These are phyloP conservation scores for Phaffia rhodozyma DNA, from an alignment of 1,284 basidiomycete genomes.

Conservation along the genomic window DNA sequence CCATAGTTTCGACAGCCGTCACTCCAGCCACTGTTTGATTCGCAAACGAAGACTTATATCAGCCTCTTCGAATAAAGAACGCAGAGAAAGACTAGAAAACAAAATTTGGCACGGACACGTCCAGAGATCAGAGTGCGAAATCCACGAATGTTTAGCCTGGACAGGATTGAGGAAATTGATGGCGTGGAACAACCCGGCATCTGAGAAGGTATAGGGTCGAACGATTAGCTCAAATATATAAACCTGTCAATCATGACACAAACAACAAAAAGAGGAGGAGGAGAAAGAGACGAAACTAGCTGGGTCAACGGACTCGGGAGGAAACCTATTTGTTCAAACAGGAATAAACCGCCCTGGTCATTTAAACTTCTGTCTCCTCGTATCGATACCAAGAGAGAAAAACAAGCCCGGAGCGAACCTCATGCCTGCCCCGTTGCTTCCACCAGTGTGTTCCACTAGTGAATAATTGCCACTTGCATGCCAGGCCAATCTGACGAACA, in stretches of 20 bases:
- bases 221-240: neutral
- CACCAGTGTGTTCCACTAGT: conserved; percentile 37
- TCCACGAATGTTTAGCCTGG: conserved; percentile 41
- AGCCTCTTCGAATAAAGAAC: neutral
- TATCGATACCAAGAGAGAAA: neutral
- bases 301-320: too few species aligned
- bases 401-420: conserved; percentile 33
- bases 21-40: conserved; percentile 36
- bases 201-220: neutral
- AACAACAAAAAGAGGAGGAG: too few species aligned
- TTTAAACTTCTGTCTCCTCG: too few species aligned
- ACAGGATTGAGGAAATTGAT: conserved; percentile 42
- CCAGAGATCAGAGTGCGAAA: conserved; percentile 26
- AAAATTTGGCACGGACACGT: conserved; percentile 36
- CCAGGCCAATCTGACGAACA: conserved; percentile 42
- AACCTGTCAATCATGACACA: neutral
- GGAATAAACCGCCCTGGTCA: too few species aligned
- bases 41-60: neutral
- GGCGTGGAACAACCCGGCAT: conserved; percentile 40
- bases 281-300: too few species aligned
- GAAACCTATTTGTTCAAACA: too few species aligned
- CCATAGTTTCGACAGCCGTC: conserved; percentile 41
- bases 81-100: conserved; percentile 27
- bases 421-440: conserved; percentile 41
- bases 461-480: conserved; percentile 39